These are phyloP conservation scores for Didymella pinodella DNA, from an alignment of 2,329 filamentous ascomycete genomes.

Conservation along the genomic window DNA sequence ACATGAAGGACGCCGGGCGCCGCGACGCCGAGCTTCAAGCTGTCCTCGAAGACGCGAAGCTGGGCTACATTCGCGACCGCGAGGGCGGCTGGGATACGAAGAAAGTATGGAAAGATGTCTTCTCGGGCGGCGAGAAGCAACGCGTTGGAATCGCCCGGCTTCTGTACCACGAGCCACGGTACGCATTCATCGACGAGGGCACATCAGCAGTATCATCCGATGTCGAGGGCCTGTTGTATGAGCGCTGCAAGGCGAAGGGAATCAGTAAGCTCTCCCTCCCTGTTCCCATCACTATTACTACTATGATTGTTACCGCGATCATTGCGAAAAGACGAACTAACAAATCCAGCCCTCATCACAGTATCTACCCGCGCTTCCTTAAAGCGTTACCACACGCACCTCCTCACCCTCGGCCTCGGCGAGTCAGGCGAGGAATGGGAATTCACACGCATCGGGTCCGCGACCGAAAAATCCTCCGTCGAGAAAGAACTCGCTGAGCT, in stretches of 20 bases:
- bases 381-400: conserved; percentile 95
- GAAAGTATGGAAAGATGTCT: conserved; percentile 98
- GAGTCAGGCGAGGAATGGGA: conserved; percentile 87
- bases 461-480: conserved; percentile 89
- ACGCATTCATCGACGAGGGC: conserved; percentile 94
- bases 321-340: background rate
- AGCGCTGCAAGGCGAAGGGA: conserved; percentile 88
- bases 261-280: conserved; percentile 73
- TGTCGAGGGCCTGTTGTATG: conserved; percentile 92
- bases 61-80: conserved; percentile 88
- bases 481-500: conserved; percentile 90
- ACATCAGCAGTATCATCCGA: conserved; percentile 94
- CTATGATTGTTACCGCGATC: no score
- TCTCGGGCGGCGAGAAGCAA: conserved; percentile 98
- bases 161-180: conserved; percentile 92
- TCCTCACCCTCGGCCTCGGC: conserved; percentile 83
- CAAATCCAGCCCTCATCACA: conserved; percentile 77
- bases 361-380: conserved; percentile 93
- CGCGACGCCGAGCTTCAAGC: conserved; percentile 79
- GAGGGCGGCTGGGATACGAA: conserved; percentile 97
- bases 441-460: conserved; percentile 91
- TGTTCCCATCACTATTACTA: no score
- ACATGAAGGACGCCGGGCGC: conserved; percentile 85
- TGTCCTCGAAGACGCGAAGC: conserved; percentile 80
- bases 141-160: conserved; percentile 89